These are phyloP conservation scores for Phaeotremella fagi DNA, from an alignment of 768 basidiomycete genomes.

Conservation along the genomic window DNA sequence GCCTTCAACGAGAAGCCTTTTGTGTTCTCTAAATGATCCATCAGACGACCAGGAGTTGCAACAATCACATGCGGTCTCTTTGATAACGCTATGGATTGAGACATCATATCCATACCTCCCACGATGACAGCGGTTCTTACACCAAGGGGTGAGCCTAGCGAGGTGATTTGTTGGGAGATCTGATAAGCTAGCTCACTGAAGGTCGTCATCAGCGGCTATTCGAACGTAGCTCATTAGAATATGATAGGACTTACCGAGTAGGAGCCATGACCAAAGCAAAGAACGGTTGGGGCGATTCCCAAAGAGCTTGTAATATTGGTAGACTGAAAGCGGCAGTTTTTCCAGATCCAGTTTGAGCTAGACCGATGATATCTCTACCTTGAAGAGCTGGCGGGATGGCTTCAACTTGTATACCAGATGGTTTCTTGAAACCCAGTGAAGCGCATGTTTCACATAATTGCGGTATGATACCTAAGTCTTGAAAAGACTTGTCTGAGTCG, in stretches of 20 bases:
- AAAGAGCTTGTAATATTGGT: conserved; percentile 91
- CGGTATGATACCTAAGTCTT: conserved; percentile 77
- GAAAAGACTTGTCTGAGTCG: conserved; percentile 57
- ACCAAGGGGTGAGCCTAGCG: conserved; percentile 85
- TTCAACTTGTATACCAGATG: conserved; percentile 85
- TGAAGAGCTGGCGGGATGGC: conserved; percentile 79
- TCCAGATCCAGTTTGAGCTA: conserved; percentile 95
- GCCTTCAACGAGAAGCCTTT: conserved; percentile 87
- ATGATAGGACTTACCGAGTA: conserved; percentile 56
- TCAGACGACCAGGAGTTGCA: conserved; percentile 86
- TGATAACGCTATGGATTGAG: conserved; percentile 84
- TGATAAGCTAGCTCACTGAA: conserved; percentile 87
- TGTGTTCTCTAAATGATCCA: conserved; percentile 93
- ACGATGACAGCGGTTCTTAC: conserved; percentile 85
- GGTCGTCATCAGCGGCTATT: not conserved
- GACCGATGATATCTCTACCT: conserved; percentile 93
- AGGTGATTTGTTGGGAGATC: conserved; percentile 93
- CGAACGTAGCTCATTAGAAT: not conserved
- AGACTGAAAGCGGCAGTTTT: conserved; percentile 97
- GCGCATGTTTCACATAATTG: conserved; percentile 81
- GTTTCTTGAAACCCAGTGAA: conserved; percentile 72
- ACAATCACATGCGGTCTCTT: conserved; percentile 93
- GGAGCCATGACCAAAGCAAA: conserved; percentile 93
- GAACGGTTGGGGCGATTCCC: conserved; percentile 82
- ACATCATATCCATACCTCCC: conserved; percentile 89